Base-by-base conservation (phyloP, 768 basidiomycete species). In the Lyophyllum decastes region DNA sequence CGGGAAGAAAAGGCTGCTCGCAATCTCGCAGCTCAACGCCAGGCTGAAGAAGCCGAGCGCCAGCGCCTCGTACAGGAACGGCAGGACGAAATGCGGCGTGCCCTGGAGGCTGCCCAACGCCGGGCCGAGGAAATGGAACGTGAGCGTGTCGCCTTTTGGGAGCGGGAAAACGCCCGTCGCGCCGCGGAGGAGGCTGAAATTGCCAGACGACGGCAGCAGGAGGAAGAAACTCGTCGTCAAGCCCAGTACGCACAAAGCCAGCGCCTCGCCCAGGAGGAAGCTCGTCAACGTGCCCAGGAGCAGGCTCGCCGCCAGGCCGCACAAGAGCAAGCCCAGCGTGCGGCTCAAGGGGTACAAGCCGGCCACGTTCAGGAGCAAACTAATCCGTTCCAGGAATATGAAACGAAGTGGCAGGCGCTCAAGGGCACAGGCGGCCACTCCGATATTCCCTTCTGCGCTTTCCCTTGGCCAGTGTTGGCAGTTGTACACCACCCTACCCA, bases 401-500 rank as follows among this genome's bases (percentile, higher is more conserved):
- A 63, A 12, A 38, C 22, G 27, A 65, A 63, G 19, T 62, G 61
- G 61, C 34, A 45, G 2, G 51, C 49, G 47, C 54, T 62, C 2
- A 54, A 54, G 22, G 41, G 57, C 21, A 2, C 19, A 9, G 41
- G 46, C 19, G 33, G 14, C 17, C 40, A 54, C 19, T 26, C 55
- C 2, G 33, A 49, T 41, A 58, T 61, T 16, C 38, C 25, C 3
- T 60, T 55, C 48, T 14, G 1, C 27, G 41, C 57, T 9, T 56
- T 58, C 40, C 58, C 56, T 38, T 60, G 62, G 59, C 59, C 59
- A 7, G 38, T 63, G 40, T 21, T 58, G 26, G 19, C 21, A n/a
- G 30, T 19, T 21, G 34, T 52, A 44, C 40, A 51, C 21, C 19
- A 64, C 17, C 61, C 68, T 10, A 66, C 64, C 1, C 68, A 76